Conservation (phyloP, 768 basidiomycete species). For the Panus rudis region DNA sequence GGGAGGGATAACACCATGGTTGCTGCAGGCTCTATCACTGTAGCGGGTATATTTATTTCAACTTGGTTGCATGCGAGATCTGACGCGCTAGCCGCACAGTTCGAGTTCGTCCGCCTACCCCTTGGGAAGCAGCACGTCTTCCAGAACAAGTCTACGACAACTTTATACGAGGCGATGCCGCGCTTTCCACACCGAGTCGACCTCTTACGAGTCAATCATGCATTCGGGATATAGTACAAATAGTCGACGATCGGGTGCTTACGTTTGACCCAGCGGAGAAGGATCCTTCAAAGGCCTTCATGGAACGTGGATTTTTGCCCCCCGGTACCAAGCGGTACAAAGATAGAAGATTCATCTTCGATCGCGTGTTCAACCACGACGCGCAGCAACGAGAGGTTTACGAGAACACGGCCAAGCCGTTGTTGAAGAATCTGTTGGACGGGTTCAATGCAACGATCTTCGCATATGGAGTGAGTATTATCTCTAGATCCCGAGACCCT, state of each 20-base stretch:
- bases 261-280: conserved; percentile 95
- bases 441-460: conserved; percentile 98
- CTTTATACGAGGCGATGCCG: conserved; percentile 77
- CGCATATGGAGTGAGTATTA: conserved; percentile 84
- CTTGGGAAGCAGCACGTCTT: conserved; percentile 80
- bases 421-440: conserved; percentile 79
- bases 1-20: too few relatives aligned
- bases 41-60: conserved; percentile 50
- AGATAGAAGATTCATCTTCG: conserved; percentile 96
- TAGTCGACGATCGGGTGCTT: conserved; percentile 90
- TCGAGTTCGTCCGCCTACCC: conserved; percentile 82
- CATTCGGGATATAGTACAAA: conserved; percentile 74
- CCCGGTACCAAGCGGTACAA: conserved; percentile 92
- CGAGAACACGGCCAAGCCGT: conserved; percentile 75
- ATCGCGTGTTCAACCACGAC: conserved; percentile 81
- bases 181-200: conserved; percentile 62
- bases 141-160: conserved; percentile 69
- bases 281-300: conserved; percentile 71
- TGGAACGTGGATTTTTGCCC: conserved; percentile 78
- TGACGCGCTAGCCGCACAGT: conserved; percentile 40
- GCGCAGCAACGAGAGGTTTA: conserved; percentile 85
- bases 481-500: conserved; percentile 3
- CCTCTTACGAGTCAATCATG: conserved; percentile 44
- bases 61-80: conserved; percentile 1
- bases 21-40: conserved; percentile 81